Base-by-base conservation (phyloP, 2,329 filamentous ascomycete species). In the Xylaria sp. region DNA sequence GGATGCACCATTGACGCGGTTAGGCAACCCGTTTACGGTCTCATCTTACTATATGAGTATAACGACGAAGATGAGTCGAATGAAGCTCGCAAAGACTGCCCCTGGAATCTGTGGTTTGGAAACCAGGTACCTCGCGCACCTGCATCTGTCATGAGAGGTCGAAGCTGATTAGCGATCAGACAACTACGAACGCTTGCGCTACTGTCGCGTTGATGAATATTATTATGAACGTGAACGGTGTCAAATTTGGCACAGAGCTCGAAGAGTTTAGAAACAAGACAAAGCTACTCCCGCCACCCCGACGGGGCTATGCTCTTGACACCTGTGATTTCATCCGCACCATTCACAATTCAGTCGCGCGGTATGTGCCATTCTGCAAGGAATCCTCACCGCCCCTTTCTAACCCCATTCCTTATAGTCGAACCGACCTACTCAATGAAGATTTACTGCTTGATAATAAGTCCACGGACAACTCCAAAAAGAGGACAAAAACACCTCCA, bases 181-280 rank as follows among this genome's bases (percentile, higher is more conserved):
- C 91, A 0, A 89, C 88, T 0, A 84, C 86, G 58, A 96, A 96
- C 76, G 90, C 92, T 25, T 99, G 95, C 77, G 95, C 92, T 19
- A 95, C 92, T n/a, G 87, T 97, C 47, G 93, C 95, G 3, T 82
- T 98, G 68, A 84, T 97, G 70, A 98, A 98, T 71, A 96, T 97
- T 63, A 80, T 97, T 72, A 96, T 97, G 86, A 98, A 98, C 73
- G 83, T 88, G 23, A 79, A 86, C 0, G 81, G 80, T 0, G 77
- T 92, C 3, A 78, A 87, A 11, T 83, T 97, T 5, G 92, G 93
- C 3, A 78, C 86, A n/a, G 82, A 89, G 62, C 83, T 98, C 1
- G 77, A 81, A 28, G 78, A 82, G 14, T 96, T 98, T 79, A 94
- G 92, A 70, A 79, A 87, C 0, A 86, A 87, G 38, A 96, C 94